Conservation (phyloP, 2,329 filamentous ascomycete species). For the Dryadomyces quercivorus region DNA sequence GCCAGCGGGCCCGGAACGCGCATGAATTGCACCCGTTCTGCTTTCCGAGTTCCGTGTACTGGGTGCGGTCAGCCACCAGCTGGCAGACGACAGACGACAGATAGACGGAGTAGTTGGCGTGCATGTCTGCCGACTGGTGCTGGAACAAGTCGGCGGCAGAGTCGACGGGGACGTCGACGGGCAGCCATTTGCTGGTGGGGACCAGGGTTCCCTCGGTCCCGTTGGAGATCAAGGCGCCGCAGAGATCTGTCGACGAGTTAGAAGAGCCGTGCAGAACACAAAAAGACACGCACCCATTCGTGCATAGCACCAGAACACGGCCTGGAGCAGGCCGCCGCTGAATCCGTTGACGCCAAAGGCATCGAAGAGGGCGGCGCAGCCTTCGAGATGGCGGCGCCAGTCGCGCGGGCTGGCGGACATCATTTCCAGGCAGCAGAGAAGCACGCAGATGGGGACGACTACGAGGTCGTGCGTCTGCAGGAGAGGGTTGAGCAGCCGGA, state of each 20-base stretch:
- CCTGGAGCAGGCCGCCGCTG: constrained; percentile 36
- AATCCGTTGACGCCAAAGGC: constrained; percentile 41
- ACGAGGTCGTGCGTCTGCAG: constrained; percentile 20
- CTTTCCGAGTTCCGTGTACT: constrained; percentile 33
- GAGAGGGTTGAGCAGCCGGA: constrained; percentile 26
- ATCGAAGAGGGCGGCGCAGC: constrained; percentile 42
- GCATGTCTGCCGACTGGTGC: constrained; percentile 33
- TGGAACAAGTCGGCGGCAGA: constrained; percentile 23
- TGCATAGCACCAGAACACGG: constrained; percentile 47
- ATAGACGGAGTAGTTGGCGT: constrained; percentile 48
- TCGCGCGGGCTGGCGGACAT: constrained; percentile 29
- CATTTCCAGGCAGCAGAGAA: constrained; percentile 30
- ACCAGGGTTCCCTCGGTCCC: constrained; percentile 39
- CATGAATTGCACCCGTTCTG: constrained; percentile 28
- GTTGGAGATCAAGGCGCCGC: constrained; percentile 42
- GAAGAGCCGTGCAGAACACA: not conserved
- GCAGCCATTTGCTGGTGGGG: constrained; percentile 34
- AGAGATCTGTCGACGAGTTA: constrained; percentile 28
- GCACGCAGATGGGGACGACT: constrained; percentile 25
- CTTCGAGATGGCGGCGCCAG: constrained; percentile 45
- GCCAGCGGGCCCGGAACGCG: constrained; percentile 31
- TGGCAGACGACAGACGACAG: constrained; percentile 39
- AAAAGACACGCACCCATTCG: constrained; percentile 31
- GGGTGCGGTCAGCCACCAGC: constrained; percentile 35
- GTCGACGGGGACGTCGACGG: constrained; percentile 22